These are phyloP conservation scores for Cystobasidiaceae sp. DNA, from an alignment of 1,284 basidiomycete species.

Conservation along the genomic window DNA sequence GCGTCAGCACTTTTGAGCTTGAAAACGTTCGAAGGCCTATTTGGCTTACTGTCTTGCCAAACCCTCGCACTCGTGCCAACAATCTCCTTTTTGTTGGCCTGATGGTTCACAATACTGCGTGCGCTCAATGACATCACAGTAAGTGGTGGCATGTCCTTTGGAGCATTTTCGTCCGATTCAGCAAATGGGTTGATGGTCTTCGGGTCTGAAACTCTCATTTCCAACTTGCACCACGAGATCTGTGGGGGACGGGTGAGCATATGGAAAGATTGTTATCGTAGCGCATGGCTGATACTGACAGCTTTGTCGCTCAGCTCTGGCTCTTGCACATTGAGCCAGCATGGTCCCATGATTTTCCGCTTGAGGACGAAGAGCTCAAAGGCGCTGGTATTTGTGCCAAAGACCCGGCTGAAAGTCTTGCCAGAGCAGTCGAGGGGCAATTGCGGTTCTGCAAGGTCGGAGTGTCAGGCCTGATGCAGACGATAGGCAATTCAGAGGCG, in stretches of 20 bases:
- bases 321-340: slow-evolving; percentile 84
- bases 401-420: slow-evolving; percentile 76
- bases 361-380: slow-evolving; percentile 93
- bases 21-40: no score
- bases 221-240: no score
- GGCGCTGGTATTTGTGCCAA: slow-evolving; percentile 87
- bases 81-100: no score
- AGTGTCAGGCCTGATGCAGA: neutral
- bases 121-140: slow-evolving; percentile 88
- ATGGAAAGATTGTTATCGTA: neutral
- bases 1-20: neutral
- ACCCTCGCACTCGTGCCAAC: no score
- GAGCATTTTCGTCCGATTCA: slow-evolving; percentile 65
- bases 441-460: slow-evolving; percentile 39
- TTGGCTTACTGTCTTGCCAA: slow-evolving; percentile 79
- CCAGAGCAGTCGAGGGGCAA: slow-evolving; percentile 69
- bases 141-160: slow-evolving; percentile 78
- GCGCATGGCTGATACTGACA: slow-evolving; percentile 52
- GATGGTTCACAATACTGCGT: no score
- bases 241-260: slow-evolving; percentile 1
- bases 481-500: neutral
- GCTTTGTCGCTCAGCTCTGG: slow-evolving; percentile 67
- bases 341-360: slow-evolving; percentile 97
- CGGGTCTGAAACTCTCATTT: no score
- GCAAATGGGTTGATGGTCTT: slow-evolving; percentile 81